Evolutionary conservation across 352 stramenopile genomes (phyloP), one percentile per base, ranked within the genome.

Genomic region (Phytopythium kandeliae): DNA sequence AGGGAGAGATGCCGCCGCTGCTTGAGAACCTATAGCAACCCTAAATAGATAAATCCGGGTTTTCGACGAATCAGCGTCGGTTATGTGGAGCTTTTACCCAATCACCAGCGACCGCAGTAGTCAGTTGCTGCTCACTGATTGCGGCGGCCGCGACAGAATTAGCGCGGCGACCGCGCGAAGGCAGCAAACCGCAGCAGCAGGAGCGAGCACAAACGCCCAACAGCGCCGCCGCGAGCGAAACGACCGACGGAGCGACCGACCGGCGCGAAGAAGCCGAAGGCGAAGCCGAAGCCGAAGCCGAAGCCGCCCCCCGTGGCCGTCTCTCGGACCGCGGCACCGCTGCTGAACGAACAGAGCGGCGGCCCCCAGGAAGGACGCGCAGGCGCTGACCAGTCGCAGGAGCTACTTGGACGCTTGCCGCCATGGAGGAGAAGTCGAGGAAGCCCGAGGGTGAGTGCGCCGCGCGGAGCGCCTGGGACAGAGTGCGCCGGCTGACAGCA

Each of bases 371-470:
- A 31, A 4, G 28, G 28, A 31, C 28, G 28, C 28, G 4, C 40
- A 11, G 15, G 7, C 54, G 52, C 57, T 55, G 35, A 43, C 59
- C 56, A 47, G 48, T 55, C 42, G 54, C 55, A 66, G 51, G 22
- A 28, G n/a, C n/a, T n/a, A n/a, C 55, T 38, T 48, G 57, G 31
- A 51, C 60, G 33, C 55, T 62, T 28, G 54, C 34, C 50, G 74
- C 37, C 26, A 91, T 89, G 82, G 83, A 93, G 50, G 80, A 91
- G 56, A 93, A 93, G 59, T 89, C 83, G 37, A 80, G 80, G 60
- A 89, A 89, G 71, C 83, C 83, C 48, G 83, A 93, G 67, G 81
- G 81, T 92, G 41, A 25, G 58, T 54, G 1, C 16, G 37, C 16
- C 24, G 4, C 13, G 31, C 21, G 16, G 17, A 34, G 16, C 15